Percentiles rank a stretch among this genome's conserved stretches.
phyloP scores from a whole-genome alignment of 1,284 basidiomycete species.

The Cutaneotrichosporon arboriforme region DNA sequence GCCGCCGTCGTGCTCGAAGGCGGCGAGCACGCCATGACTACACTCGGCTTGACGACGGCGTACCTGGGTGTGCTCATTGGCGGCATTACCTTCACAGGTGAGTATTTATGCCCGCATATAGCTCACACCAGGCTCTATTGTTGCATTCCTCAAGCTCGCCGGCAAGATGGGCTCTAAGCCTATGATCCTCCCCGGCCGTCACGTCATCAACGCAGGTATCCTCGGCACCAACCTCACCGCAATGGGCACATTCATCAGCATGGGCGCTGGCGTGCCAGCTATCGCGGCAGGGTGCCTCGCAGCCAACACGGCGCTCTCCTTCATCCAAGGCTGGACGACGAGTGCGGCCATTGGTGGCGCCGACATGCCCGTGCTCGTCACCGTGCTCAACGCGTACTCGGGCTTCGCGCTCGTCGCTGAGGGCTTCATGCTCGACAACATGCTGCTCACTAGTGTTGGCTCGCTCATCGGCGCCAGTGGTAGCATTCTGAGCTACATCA shows the following conservation, averaged over 20 bases:
- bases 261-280: conserved; percentile 62
- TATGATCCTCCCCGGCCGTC: conserved; percentile 64
- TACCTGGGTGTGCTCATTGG: conserved; percentile 79
- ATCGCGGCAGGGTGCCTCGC: conserved; percentile 70
- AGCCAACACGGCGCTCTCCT: conserved; percentile 65
- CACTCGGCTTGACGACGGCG: conserved; percentile 69
- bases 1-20: conserved; percentile 70
- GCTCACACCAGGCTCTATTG: conserved; percentile 70
- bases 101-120: conserved; percentile 49
- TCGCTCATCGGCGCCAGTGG: conserved; percentile 78
- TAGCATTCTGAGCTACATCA: conserved; percentile 83
- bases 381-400: conserved; percentile 78
- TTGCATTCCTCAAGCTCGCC: conserved; percentile 79
- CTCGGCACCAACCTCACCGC: conserved; percentile 63
- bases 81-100: conserved; percentile 36
- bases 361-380: conserved; percentile 85
- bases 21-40: conserved; percentile 55
- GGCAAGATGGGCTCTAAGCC: conserved; percentile 70
- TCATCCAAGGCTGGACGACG: conserved; percentile 70
- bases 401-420: conserved; percentile 90
- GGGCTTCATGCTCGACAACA: conserved; percentile 82
- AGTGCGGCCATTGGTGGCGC: conserved; percentile 80
- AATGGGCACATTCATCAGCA: conserved; percentile 67
- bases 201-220: conserved; percentile 64
- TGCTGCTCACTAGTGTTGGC: conserved; percentile 70